Base-by-base conservation (phyloP, 129 eudicot species). In the Centaurea solstitialis region DNA sequence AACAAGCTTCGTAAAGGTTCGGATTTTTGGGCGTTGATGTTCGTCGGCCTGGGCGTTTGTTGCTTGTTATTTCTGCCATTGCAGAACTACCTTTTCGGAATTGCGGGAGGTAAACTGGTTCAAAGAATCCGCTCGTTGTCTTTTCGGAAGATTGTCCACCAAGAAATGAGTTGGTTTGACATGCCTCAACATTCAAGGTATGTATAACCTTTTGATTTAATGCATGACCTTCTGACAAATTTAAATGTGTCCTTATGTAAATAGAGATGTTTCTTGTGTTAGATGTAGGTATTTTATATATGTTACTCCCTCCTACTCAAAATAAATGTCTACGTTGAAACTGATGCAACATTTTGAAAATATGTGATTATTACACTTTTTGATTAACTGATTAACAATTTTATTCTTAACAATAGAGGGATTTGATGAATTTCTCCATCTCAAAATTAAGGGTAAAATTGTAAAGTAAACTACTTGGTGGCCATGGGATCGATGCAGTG, bases 111-210 rank as follows among this genome's bases (percentile, higher is more conserved):
- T 18, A 87, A 83, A 76, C 17, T 91, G 73, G 85, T 85, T 0
- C 71, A 77, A 76, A 65, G 93, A 21, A 77, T 91, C 21, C 85
- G 91, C 24, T 77, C 85, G 4, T 30, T 87, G 66, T 70, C 87
- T 5, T 91, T 91, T 28, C 68, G 85, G 41, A 91, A 80, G 80
- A 74, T 91, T 23, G 91, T 87, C 7, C 89, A 88, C 74, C 89
- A 86, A 64, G 91, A 91, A 45, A 85, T 89, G 64, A 83, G 90
- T 69, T 91, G 96, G 96, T 91, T 91, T 21, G 96, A 91, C 59
- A 81, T 83, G 26, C 89, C 93, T 74, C 77, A 82, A 80, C 85
- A 91, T 77, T 87, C 96, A 72, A 88, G 97, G 94, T 92, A 13
- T 39, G 70, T 75, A 41, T n/a, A n/a, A 45, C 26, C 24, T 26